phyloP scores from a whole-genome alignment of 1,139 yeast genomes.

The Zygosaccharomyces pseudobailii region DNA sequence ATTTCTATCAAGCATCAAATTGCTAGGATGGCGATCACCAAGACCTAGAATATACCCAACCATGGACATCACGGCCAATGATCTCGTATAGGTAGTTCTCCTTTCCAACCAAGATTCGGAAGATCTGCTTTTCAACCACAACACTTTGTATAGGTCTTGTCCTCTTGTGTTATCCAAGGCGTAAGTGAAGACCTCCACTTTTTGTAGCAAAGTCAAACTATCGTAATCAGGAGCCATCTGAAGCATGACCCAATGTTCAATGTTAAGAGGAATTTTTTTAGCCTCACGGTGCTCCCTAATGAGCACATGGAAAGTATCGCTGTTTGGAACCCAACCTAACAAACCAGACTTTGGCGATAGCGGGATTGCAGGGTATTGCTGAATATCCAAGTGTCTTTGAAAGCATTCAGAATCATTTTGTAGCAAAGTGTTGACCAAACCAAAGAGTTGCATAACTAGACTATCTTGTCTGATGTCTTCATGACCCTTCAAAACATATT shows the following conservation, averaged over 20 bases:
- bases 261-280: constrained; percentile 79
- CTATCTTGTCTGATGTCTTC: constrained; percentile 98
- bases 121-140: constrained; percentile 93
- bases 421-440: constrained; percentile 84
- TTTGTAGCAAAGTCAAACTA: constrained; percentile 77
- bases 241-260: constrained; percentile 91
- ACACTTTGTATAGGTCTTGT: constrained; percentile 88
- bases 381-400: constrained; percentile 91
- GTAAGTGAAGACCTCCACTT: constrained; percentile 93
- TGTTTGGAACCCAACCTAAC: constrained; percentile 94
- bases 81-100: constrained; percentile 91
- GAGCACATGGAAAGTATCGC: constrained; percentile 92
- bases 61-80: constrained; percentile 98
- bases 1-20: constrained; percentile 86
- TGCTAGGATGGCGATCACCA: constrained; percentile 98
- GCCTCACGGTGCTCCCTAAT: constrained; percentile 91
- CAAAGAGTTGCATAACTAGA: constrained; percentile 95
- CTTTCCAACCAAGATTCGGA: constrained; percentile 98
- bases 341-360: constrained; percentile 96
- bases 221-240: constrained; percentile 99
- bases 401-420: constrained; percentile 92
- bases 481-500: constrained; percentile 82
- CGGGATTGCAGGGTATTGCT: constrained; percentile 88
- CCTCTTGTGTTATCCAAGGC: constrained; percentile 95
- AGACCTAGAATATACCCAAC: constrained; percentile 93